A percentile compares a stretch with the other conserved stretches of the same genome.
Evolutionary conservation across 1,284 basidiomycete genomes (phyloP).

Genomic region (Sporisorium graminicola): DNA sequence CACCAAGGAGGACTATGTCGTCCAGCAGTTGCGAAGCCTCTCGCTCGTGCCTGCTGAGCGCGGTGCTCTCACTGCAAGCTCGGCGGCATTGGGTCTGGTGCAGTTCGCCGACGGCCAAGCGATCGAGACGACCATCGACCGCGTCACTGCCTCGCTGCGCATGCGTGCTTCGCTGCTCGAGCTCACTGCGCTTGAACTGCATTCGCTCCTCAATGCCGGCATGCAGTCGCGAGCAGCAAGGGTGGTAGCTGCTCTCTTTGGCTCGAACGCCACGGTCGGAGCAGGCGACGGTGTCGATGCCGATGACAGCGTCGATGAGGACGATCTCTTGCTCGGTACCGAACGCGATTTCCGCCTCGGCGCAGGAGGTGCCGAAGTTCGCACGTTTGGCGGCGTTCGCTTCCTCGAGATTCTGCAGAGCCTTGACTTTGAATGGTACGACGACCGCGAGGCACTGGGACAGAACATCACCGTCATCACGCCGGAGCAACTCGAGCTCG

Average conservation of each 20-base stretch:
- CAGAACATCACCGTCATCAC: constrained; percentile 76
- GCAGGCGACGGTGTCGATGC: constrained; percentile 22
- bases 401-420: constrained; percentile 89
- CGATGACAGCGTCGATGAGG: constrained; percentile 43
- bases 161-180: constrained; percentile 88
- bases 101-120: constrained; percentile 79
- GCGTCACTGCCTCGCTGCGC: constrained; percentile 83
- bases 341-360: constrained; percentile 48
- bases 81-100: constrained; percentile 76
- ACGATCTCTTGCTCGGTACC: constrained; percentile 45
- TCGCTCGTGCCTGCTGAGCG: constrained; percentile 71
- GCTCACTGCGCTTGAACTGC: constrained; percentile 88
- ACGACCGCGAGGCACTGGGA: constrained; percentile 73
- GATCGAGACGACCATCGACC: constrained; percentile 80
- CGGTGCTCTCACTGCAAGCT: constrained; percentile 25
- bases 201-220: constrained; percentile 83
- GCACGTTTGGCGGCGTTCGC: constrained; percentile 77
- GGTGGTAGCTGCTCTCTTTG: constrained; percentile 64
- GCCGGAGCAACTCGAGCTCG: constrained; percentile 78
- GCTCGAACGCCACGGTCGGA: constrained; percentile 38
- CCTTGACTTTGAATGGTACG: constrained; percentile 87
- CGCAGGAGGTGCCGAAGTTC: constrained; percentile 31
- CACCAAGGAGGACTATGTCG: constrained; percentile 89
- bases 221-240: constrained; percentile 64
- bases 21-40: constrained; percentile 81